phyloP scores from a whole-genome alignment of 2,329 filamentous ascomycete genomes.

The Dactylella cylindrospora region DNA sequence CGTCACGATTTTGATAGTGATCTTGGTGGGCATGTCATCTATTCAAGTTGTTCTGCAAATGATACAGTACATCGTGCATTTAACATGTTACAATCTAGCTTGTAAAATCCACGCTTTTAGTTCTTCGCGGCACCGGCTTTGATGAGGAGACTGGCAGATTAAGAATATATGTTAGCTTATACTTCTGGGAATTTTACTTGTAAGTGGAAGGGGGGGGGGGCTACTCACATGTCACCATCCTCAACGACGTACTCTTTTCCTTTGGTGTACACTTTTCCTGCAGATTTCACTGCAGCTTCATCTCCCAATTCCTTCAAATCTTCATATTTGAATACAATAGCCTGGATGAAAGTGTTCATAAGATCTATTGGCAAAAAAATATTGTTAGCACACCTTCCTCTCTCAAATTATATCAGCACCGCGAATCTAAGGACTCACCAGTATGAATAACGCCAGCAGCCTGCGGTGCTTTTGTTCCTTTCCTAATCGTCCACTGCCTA shows the following conservation, averaged over 20 bases:
- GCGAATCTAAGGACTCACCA: conserved; percentile 49
- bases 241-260: conserved; percentile 94
- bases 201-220: background rate
- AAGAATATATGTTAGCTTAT: conserved; percentile 6
- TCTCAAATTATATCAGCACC: background rate
- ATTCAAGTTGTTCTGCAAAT: no score
- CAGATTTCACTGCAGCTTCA: conserved; percentile 83
- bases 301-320: conserved; percentile 82
- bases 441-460: conserved; percentile 97
- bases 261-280: conserved; percentile 97
- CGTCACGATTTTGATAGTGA: no score
- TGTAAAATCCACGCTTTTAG: no score
- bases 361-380: conserved; percentile 63
- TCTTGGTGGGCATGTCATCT: no score
- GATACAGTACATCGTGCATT: no score
- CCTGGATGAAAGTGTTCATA: conserved; percentile 99
- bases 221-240: conserved; percentile 67
- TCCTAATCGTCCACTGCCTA: conserved; percentile 95
- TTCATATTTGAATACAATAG: conserved; percentile 85
- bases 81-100: no score
- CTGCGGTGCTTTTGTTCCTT: conserved; percentile 94
- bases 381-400: background rate
- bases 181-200: background rate
- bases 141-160: conserved; percentile 68
- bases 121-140: conserved; percentile 83